phyloP scores from a whole-genome alignment of 352 stramenopile genomes.

The Phytophthora chlamydospora region DNA sequence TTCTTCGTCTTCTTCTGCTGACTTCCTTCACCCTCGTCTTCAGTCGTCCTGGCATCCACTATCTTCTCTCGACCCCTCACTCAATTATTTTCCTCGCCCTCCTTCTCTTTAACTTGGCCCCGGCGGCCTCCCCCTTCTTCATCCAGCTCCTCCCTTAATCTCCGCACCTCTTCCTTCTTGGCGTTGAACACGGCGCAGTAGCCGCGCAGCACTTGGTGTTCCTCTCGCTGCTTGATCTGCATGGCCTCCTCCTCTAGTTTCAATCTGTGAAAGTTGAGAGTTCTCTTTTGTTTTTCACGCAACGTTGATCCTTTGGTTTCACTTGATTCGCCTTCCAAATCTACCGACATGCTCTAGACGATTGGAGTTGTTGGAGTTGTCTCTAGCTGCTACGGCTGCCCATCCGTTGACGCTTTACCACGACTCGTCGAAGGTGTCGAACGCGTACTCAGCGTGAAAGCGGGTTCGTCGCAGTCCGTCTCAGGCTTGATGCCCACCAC shows the following conservation, averaged over 20 bases:
- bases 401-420: no score
- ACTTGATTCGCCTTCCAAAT: no score
- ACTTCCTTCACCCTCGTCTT: conserved; percentile 13
- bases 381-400: no score
- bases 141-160: conserved; percentile 47
- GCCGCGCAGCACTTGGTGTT: conserved; percentile 48
- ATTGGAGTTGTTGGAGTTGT: no score
- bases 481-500: conserved; percentile 62
- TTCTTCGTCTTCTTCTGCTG: conserved; percentile 19
- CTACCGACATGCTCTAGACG: no score
- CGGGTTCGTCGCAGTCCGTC: conserved; percentile 46
- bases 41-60: conserved; percentile 12
- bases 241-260: conserved; percentile 49
- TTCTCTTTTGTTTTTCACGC: no score
- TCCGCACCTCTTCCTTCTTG: conserved; percentile 69
- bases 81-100: conserved; percentile 25
- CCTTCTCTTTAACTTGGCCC: conserved; percentile 21
- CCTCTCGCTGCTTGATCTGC: conserved; percentile 45
- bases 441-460: conserved; percentile 42
- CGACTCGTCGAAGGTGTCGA: conserved; percentile 27
- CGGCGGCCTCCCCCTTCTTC: no score
- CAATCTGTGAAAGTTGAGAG: no score
- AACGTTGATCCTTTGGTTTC: no score
- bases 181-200: conserved; percentile 63
- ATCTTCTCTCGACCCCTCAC: conserved; percentile 22